Evolutionary conservation across 106 monocot species (phyloP).

Genomic region (Dioscorea alata): DNA sequence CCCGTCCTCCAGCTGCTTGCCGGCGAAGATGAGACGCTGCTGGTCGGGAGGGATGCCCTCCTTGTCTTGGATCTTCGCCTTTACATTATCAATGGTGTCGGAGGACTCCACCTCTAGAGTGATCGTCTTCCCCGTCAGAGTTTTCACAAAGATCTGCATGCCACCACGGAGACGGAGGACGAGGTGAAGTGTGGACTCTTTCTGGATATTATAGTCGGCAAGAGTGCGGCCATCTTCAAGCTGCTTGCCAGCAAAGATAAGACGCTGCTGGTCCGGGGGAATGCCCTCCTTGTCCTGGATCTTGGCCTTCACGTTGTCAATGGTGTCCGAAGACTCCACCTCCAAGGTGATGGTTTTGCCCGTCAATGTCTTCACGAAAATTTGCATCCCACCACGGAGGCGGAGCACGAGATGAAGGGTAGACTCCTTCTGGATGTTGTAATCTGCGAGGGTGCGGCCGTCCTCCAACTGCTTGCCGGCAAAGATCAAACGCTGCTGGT

Average conservation of each 20-base stretch:
- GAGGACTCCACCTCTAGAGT: conserved; percentile 25
- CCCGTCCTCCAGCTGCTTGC: conserved; percentile 26
- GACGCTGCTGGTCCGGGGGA: conserved; percentile 81
- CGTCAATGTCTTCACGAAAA: conserved; percentile 76
- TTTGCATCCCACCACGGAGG: conserved; percentile 73
- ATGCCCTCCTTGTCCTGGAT: conserved; percentile 95
- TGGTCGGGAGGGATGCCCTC: conserved; percentile 23
- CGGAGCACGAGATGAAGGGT: conserved; percentile 65
- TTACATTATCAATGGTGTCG: conserved; percentile 4
- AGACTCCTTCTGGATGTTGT: conserved; percentile 75
- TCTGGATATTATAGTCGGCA: conserved; percentile 64
- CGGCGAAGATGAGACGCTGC: conserved; percentile 25
- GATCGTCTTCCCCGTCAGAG: conserved; percentile 36
- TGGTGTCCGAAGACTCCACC: conserved; percentile 78
- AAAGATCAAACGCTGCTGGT: conserved; percentile 40
- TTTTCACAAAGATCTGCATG: conserved; percentile 32
- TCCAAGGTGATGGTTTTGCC: conserved; percentile 84
- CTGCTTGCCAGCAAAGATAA: conserved; percentile 89
- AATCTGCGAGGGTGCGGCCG: conserved; percentile 62
- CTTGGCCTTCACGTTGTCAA: conserved; percentile 82
- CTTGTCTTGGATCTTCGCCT: conserved; percentile 18
- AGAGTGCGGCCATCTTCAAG: conserved; percentile 81
- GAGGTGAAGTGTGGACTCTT: conserved; percentile 27
- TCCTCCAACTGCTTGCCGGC: conserved; percentile 54
- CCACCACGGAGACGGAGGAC: conserved; percentile 24